A percentile compares a stretch with the other conserved stretches of the same genome.
Conservation (phyloP, 2,329 filamentous ascomycete species). For the Diaporthe sp. region DNA sequence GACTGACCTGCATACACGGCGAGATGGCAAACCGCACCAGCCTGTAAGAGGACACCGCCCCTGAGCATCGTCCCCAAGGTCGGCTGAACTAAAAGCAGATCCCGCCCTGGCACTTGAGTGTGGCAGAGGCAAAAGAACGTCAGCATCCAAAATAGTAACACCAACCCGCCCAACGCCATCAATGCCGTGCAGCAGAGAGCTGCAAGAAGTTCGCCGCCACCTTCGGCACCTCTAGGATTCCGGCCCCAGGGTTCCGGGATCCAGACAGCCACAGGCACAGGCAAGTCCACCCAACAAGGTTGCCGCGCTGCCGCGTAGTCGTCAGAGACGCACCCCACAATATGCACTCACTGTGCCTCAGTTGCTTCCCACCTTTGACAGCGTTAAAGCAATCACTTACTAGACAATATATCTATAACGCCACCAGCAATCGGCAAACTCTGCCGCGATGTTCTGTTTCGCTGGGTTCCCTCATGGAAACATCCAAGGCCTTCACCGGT, state of each 20-base stretch:
- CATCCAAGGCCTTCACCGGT: not conserved
- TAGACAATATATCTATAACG: slow-evolving; percentile 10
- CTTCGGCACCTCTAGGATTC: slow-evolving; percentile 13
- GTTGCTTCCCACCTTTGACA: slow-evolving; percentile 1
- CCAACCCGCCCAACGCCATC: slow-evolving; percentile 12
- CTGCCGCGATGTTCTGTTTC: not conserved
- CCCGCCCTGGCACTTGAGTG: not conserved
- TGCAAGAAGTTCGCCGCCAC: slow-evolving; percentile 29
- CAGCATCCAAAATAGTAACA: slow-evolving; percentile 33
- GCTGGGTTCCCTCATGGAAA: slow-evolving; percentile 3
- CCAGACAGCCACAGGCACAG: not conserved
- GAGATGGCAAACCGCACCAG: not conserved
- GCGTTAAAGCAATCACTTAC: not conserved
- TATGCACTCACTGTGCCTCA: slow-evolving; percentile 14
- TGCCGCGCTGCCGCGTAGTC: slow-evolving; percentile 5
- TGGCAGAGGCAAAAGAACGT: slow-evolving; percentile 16
- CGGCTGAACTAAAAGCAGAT: slow-evolving; percentile 15
- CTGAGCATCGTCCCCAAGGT: not conserved
- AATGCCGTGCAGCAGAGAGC: slow-evolving; percentile 13
- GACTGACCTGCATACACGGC: not conserved
- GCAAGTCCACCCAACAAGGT: slow-evolving; percentile 23
- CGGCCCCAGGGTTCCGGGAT: slow-evolving; percentile 8
- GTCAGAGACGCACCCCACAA: slow-evolving; percentile 23
- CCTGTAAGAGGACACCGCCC: not conserved
- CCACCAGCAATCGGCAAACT: not conserved